Conservation (phyloP, 768 basidiomycete species). For the Mrakia frigida region DNA sequence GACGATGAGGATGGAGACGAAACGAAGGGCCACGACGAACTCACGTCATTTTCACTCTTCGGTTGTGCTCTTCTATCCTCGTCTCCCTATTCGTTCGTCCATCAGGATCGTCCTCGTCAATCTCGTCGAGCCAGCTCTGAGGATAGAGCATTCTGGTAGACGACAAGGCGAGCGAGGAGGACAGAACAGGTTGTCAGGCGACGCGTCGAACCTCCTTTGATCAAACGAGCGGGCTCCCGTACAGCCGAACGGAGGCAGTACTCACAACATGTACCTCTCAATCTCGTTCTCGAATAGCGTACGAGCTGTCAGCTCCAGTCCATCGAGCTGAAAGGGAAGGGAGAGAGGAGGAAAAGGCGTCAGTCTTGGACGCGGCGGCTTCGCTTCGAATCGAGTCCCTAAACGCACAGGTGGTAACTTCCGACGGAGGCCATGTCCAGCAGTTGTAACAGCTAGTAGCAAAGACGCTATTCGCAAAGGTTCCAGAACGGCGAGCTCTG, state of each 20-base stretch:
- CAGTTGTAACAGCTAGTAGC: slow-evolving; percentile 62
- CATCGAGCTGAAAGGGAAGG: slow-evolving; percentile 6
- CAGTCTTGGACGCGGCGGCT: slow-evolving; percentile 45
- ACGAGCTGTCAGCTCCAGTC: slow-evolving; percentile 25
- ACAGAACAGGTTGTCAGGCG: slow-evolving; percentile 47
- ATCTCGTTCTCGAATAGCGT: slow-evolving; percentile 27
- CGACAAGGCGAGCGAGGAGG: slow-evolving; percentile 52
- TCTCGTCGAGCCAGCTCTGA: slow-evolving; percentile 55
- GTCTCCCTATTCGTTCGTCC: slow-evolving; percentile 60
- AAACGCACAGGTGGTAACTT: slow-evolving; percentile 54
- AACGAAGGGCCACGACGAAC: neutral
- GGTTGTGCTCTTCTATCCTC: neutral
- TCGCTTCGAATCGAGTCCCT: neutral
- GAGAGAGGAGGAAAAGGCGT: neutral
- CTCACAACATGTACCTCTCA: slow-evolving; percentile 30
- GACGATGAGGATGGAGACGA: neutral
- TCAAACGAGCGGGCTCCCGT: slow-evolving; percentile 22
- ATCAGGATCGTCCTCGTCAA: slow-evolving; percentile 50
- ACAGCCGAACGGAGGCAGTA: neutral
- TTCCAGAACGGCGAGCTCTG: slow-evolving; percentile 61
- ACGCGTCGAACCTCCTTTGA: slow-evolving; percentile 8
- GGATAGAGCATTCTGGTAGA: slow-evolving; percentile 58
- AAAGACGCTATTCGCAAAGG: slow-evolving; percentile 64
- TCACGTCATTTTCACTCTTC: neutral
- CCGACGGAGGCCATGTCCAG: slow-evolving; percentile 56